These are phyloP conservation scores for Nigrospora osmanthi DNA, from an alignment of 2,329 filamentous ascomycete genomes.

Conservation along the genomic window DNA sequence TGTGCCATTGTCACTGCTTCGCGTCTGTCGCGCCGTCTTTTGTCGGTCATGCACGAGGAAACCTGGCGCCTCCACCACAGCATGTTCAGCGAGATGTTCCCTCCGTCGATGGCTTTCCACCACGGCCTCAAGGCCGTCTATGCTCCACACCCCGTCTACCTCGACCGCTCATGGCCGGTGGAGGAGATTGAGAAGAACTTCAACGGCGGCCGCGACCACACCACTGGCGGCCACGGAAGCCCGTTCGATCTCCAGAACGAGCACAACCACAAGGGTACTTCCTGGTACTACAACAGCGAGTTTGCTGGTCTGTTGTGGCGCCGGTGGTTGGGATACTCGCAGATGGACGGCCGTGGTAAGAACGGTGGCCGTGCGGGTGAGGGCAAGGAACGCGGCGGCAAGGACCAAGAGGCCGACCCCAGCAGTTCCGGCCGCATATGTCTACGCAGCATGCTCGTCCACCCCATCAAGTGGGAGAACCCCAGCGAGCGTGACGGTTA, in stretches of 20 bases:
- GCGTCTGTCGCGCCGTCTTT: conserved; percentile 57
- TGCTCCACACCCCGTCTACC: conserved; percentile 73
- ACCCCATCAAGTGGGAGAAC: conserved; percentile 68
- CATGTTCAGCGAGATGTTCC: conserved; percentile 79
- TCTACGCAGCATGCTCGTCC: conserved; percentile 69
- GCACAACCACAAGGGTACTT: conserved; percentile 75
- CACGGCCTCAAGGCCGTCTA: conserved; percentile 73
- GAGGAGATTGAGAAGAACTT: conserved; percentile 67
- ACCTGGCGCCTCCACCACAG: conserved; percentile 58
- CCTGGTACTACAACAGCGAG: conserved; percentile 77
- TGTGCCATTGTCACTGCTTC: conserved; percentile 66
- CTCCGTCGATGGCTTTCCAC: conserved; percentile 61
- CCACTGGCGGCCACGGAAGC: conserved; percentile 55
- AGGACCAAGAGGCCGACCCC: conserved; percentile 36
- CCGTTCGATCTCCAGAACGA: conserved; percentile 64
- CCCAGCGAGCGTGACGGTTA: conserved; percentile 30
- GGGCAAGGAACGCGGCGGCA: conserved; percentile 42
- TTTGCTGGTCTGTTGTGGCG: conserved; percentile 75
- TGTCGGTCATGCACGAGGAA: conserved; percentile 69
- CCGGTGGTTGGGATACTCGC: conserved; percentile 61
- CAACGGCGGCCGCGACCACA: conserved; percentile 66
- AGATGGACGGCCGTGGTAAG: conserved; percentile 41
- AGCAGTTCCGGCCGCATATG: conserved; percentile 61
- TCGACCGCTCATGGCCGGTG: conserved; percentile 68
- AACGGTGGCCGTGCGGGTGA: conserved; percentile 40